Conservation (phyloP, 1,284 basidiomycete species). For the Stygiomarasmius scandens region DNA sequence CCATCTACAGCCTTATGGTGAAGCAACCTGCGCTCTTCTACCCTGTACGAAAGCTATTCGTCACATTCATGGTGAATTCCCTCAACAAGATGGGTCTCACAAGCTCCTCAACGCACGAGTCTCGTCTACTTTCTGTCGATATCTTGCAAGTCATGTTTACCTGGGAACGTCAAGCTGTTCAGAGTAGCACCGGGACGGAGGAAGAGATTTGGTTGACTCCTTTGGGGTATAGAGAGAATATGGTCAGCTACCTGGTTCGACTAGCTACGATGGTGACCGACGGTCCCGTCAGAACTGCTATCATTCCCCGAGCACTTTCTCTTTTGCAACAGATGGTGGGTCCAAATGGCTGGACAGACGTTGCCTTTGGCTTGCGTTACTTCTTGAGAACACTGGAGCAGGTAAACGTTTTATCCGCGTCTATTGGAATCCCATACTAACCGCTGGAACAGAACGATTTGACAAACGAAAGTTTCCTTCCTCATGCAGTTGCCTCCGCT, state of each 20-base stretch:
- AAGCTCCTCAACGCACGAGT: slow-evolving; percentile 76
- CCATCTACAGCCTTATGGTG: slow-evolving; percentile 92
- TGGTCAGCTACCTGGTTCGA: slow-evolving; percentile 93
- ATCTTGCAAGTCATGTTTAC: slow-evolving; percentile 85
- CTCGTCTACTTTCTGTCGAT: slow-evolving; percentile 82
- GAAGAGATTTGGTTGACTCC: slow-evolving; percentile 71
- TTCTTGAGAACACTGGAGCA: slow-evolving; percentile 84
- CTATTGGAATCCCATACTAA: slow-evolving; percentile 23
- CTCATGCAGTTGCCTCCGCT: slow-evolving; percentile 81
- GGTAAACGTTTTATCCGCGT: slow-evolving; percentile 45
- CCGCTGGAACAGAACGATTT: slow-evolving; percentile 66
- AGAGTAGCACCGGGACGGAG: slow-evolving; percentile 25
- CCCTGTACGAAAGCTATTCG: slow-evolving; percentile 89
- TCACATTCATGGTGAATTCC: slow-evolving; percentile 95
- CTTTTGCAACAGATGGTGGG: slow-evolving; percentile 85
- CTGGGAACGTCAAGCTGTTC: slow-evolving; percentile 78
- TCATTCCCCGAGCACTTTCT: slow-evolving; percentile 78
- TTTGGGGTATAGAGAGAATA: slow-evolving; percentile 80
- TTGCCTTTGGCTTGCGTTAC: slow-evolving; percentile 89
- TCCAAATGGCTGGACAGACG: slow-evolving; percentile 89
- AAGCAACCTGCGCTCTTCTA: slow-evolving; percentile 94
- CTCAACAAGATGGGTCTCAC: slow-evolving; percentile 87
- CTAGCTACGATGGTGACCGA: slow-evolving; percentile 82
- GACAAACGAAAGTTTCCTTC: slow-evolving; percentile 63
- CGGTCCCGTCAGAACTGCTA: slow-evolving; percentile 57